These are phyloP conservation scores for Cercospora sp. DNA, from an alignment of 2,329 filamentous ascomycete genomes.

Conservation along the genomic window DNA sequence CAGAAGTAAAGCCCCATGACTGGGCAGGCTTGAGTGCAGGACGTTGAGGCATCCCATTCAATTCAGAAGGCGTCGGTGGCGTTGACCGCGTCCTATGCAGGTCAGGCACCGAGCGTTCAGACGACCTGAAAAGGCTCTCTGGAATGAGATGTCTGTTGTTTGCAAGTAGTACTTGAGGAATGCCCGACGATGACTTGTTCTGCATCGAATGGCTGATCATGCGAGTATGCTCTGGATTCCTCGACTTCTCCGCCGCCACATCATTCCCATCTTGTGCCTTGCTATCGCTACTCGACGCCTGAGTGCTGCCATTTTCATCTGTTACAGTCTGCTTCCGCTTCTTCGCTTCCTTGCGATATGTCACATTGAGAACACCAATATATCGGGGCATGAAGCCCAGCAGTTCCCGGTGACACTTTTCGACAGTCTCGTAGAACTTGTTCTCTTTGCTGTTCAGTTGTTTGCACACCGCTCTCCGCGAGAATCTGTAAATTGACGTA, in stretches of 20 bases:
- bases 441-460: slow-evolving; percentile 98
- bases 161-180: slow-evolving; percentile 89
- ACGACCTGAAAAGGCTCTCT: slow-evolving; percentile 69
- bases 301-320: slow-evolving; percentile 36
- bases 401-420: slow-evolving; percentile 84
- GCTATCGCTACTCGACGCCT: slow-evolving; percentile 19
- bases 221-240: slow-evolving; percentile 40
- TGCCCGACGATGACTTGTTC: slow-evolving; percentile 50
- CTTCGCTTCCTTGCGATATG: slow-evolving; percentile 78
- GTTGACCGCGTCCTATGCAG: slow-evolving; percentile 34
- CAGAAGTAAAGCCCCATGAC: slow-evolving; percentile 86
- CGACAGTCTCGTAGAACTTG: slow-evolving; percentile 96
- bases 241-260: slow-evolving; percentile 32
- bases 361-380: slow-evolving; percentile 95
- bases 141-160: slow-evolving; percentile 94
- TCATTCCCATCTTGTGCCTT: slow-evolving; percentile 18
- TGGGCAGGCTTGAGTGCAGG: slow-evolving; percentile 52
- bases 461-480: slow-evolving; percentile 92
- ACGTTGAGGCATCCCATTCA: slow-evolving; percentile 29
- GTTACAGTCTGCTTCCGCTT: slow-evolving; percentile 46
- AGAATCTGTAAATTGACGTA: slow-evolving; percentile 94
- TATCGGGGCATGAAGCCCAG: slow-evolving; percentile 92
- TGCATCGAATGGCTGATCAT: slow-evolving; percentile 77
- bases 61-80: slow-evolving; percentile 23
- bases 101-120: slow-evolving; percentile 45